Conservation (phyloP, 352 stramenopile species). For the Elongisporangium undulatum region DNA sequence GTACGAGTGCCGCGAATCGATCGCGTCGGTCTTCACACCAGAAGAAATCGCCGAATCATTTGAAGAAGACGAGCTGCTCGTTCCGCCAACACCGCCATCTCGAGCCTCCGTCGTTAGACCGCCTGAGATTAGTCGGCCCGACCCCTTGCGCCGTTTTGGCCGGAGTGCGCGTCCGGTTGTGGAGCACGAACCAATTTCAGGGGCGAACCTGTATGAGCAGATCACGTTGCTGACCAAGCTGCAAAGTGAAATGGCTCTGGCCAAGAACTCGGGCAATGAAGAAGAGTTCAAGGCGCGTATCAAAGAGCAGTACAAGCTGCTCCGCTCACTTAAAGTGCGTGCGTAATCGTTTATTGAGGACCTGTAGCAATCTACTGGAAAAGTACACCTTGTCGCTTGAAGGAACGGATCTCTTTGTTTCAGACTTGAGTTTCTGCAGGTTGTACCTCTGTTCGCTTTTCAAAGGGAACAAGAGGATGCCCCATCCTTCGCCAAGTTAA, state of each 20-base stretch:
- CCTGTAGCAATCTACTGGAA: neutral
- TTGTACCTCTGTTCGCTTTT: neutral
- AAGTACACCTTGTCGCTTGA: neutral
- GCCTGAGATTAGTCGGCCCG: neutral
- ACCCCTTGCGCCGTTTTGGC: neutral
- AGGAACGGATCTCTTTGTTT: neutral
- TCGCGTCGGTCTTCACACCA: slow-evolving; percentile 41
- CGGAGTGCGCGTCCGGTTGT: neutral
- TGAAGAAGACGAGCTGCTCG: slow-evolving; percentile 11
- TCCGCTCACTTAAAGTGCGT: slow-evolving; percentile 44
- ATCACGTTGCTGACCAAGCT: slow-evolving; percentile 51
- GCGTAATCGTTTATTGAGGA: slow-evolving; percentile 2
- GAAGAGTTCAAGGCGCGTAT: slow-evolving; percentile 45
- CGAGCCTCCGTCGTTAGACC: neutral
- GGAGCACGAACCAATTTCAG: slow-evolving; percentile 25
- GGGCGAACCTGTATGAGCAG: slow-evolving; percentile 35
- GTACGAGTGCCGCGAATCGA: slow-evolving; percentile 51
- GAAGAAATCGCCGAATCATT: slow-evolving; percentile 27
- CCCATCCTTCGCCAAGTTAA: neutral
- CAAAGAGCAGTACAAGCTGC: slow-evolving; percentile 52
- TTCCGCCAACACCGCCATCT: neutral
- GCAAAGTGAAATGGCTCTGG: slow-evolving; percentile 42
- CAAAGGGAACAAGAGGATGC: neutral
- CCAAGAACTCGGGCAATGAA: slow-evolving; percentile 37
- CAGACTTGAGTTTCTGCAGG: neutral